Evolutionary conservation across 768 basidiomycete genomes (phyloP).

Genomic region (Boletus subcaerulescens): DNA sequence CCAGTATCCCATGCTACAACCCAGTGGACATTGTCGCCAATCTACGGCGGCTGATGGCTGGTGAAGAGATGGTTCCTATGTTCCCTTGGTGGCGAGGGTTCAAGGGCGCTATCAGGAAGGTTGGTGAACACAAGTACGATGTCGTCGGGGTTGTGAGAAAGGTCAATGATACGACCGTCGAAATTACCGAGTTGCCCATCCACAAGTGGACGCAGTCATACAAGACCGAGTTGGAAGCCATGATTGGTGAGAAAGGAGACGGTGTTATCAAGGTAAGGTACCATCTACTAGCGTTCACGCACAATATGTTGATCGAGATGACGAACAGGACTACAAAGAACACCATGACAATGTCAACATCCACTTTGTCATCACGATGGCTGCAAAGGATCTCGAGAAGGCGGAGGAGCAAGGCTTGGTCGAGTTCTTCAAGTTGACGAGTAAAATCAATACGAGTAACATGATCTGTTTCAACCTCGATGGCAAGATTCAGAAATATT

Average conservation of each 20-base stretch:
- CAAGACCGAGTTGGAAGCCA: slow-evolving; percentile 86
- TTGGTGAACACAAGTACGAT: slow-evolving; percentile 83
- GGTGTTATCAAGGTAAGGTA: slow-evolving; percentile 70
- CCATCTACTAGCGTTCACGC: neutral
- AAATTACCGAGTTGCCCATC: slow-evolving; percentile 94
- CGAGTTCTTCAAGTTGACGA: slow-evolving; percentile 88
- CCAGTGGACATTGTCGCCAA: slow-evolving; percentile 88
- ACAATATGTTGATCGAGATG: neutral
- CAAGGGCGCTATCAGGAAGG: slow-evolving; percentile 79
- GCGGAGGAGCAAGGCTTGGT: slow-evolving; percentile 86
- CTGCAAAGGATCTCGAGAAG: slow-evolving; percentile 74
- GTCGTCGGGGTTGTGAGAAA: slow-evolving; percentile 72
- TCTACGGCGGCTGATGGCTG: slow-evolving; percentile 80
- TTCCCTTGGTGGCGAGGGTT: slow-evolving; percentile 98
- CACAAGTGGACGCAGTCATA: slow-evolving; percentile 92
- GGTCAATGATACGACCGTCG: slow-evolving; percentile 83
- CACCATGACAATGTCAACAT: slow-evolving; percentile 92
- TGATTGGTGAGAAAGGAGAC: slow-evolving; percentile 85
- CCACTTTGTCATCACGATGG: slow-evolving; percentile 83
- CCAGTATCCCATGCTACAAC: slow-evolving; percentile 87
- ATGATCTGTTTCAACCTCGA: slow-evolving; percentile 99
- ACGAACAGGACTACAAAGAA: slow-evolving; percentile 87
- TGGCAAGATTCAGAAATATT: slow-evolving; percentile 93
- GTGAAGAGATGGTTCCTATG: slow-evolving; percentile 83
- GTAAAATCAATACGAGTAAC: slow-evolving; percentile 85